Conservation (phyloP, 2,329 filamentous ascomycete genomes). For the Macrophomina phaseolina region DNA sequence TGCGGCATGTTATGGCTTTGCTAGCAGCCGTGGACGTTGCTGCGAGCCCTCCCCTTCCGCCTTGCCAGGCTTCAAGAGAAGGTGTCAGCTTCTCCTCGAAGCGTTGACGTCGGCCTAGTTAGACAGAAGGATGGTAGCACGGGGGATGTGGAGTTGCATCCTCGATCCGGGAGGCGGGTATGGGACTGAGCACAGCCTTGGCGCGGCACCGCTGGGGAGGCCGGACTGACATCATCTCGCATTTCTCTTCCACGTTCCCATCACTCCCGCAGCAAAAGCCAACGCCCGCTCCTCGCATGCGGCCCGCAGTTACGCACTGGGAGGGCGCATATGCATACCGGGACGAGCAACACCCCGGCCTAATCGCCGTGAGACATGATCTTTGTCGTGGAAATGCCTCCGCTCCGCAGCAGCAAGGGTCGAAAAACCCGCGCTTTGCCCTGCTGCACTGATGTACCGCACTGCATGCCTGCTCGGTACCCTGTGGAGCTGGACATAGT, state of each 20-base stretch:
- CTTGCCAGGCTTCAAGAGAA: not conserved
- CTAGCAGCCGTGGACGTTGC: not conserved
- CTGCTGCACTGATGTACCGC: not conserved
- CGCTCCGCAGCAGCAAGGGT: slow-evolving; percentile 15
- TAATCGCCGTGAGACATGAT: slow-evolving; percentile 3
- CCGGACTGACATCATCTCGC: slow-evolving; percentile 11
- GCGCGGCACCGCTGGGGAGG: not conserved
- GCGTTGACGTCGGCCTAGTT: not conserved
- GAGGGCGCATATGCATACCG: slow-evolving; percentile 1
- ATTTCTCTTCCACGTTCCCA: slow-evolving; percentile 12
- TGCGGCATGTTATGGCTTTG: not conserved
- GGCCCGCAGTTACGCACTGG: slow-evolving; percentile 5
- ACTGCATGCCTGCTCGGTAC: not conserved
- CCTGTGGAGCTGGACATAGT: not conserved
- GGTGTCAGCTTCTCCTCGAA: not conserved
- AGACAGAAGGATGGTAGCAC: not conserved
- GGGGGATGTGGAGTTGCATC: not conserved
- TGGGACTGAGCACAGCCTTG: not conserved
- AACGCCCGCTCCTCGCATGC: slow-evolving; percentile 16
- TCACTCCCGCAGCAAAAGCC: not conserved
- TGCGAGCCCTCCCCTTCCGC: not conserved
- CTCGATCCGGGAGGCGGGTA: slow-evolving; percentile 8
- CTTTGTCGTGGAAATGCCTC: slow-evolving; percentile 11
- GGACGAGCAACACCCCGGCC: not conserved
- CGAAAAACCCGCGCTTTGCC: not conserved